Conservation (phyloP, 75 land plant genomes). For the Picea glauca region DNA sequence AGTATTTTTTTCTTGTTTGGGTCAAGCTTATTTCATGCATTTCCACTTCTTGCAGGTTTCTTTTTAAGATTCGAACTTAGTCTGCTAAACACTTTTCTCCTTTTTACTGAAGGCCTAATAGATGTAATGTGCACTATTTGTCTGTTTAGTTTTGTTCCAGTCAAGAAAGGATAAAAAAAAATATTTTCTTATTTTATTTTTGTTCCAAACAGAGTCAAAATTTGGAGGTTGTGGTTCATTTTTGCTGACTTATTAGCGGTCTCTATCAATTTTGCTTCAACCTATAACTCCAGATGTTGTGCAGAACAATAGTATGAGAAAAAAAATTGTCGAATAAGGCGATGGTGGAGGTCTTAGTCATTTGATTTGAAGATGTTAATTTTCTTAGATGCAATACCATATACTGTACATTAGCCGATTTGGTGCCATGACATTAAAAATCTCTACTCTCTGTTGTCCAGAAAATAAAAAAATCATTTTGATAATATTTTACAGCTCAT, state of each 20-base stretch:
- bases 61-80: no score
- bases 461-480: no score
- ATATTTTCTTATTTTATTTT: background rate
- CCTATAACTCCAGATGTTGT: conserved; percentile 20
- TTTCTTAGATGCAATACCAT: background rate
- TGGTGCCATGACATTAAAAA: no score
- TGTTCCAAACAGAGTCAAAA: conserved; percentile 59
- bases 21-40: background rate
- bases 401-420: no score
- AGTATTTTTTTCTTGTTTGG: background rate
- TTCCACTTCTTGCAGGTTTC: background rate
- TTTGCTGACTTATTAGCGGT: conserved; percentile 65
- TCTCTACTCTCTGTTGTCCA: no score
- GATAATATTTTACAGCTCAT: no score
- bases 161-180: background rate
- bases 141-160: background rate
- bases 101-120: background rate
- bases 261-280: conserved; percentile 31
- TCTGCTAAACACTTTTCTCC: no score
- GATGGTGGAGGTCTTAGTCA: conserved; percentile 43
- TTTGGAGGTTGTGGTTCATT: conserved; percentile 88
- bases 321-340: conserved; percentile 35
- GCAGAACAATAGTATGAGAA: conserved; percentile 10
- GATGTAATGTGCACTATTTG: background rate
- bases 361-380: background rate